Evolutionary conservation across 176 grass and related monocot species (phyloP).

Genomic region (Tillandsia leiboldiana): DNA sequence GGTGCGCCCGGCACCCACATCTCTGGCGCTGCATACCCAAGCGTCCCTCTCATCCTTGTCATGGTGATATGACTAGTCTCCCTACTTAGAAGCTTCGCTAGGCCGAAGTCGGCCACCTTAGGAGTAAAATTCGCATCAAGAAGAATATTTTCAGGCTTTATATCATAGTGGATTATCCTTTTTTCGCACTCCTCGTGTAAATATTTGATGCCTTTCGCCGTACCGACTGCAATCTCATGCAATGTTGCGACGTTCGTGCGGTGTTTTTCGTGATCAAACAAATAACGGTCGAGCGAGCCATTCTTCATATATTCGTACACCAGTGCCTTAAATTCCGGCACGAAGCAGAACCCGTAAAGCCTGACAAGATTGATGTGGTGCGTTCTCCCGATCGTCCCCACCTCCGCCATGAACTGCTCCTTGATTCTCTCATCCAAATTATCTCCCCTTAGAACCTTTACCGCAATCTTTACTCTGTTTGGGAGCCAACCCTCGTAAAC

Average conservation of each 20-base stretch:
- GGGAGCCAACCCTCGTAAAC: too few species aligned
- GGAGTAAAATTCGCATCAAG: constrained; percentile 27
- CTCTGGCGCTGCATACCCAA: too few species aligned
- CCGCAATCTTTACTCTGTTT: neutral
- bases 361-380: constrained; percentile 64
- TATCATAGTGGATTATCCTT: constrained; percentile 64
- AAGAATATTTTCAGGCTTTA: constrained; percentile 68
- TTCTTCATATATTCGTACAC: constrained; percentile 66
- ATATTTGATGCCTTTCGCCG: constrained; percentile 43
- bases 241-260: constrained; percentile 22
- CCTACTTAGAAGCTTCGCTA: constrained; percentile 28
- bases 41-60: too few species aligned
- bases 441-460: too few species aligned
- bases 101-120: constrained; percentile 64
- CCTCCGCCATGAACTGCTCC: constrained; percentile 74
- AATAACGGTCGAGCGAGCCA: constrained; percentile 32
- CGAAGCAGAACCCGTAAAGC: constrained; percentile 74
- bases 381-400: constrained; percentile 47
- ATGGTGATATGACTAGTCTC: too few species aligned
- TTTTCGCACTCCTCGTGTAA: constrained; percentile 59
- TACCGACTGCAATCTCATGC: constrained; percentile 37
- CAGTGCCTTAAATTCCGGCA: constrained; percentile 32
- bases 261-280: constrained; percentile 24
- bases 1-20: too few species aligned
- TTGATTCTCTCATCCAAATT: constrained; percentile 11